Evolutionary conservation across 2,329 filamentous ascomycete genomes (phyloP), one percentile per base, ranked within the genome.

Genomic region (Cladophialophora immunda): DNA sequence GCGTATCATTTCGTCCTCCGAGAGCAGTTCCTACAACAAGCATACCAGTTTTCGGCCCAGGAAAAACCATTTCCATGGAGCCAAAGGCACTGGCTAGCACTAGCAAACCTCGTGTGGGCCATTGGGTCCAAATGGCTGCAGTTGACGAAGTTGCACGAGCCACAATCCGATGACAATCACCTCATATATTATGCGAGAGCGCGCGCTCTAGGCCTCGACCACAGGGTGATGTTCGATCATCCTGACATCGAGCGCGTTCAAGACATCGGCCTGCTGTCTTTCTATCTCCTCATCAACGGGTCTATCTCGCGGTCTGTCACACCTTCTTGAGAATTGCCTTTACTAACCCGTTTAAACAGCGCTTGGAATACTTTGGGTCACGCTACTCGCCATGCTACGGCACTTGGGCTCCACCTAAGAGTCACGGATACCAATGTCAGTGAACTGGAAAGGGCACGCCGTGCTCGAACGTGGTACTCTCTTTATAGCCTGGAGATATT

Each of bases 281-380:
- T 71, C 52, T 72, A 72, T 32, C 52, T 72, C 5, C 47, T 72
- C 7, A 60, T 68, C 53, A 72, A 72, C 52, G 69, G 69, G 32
- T 73, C 73, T 22, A 72, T 75, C 45, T 70, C 72, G 29, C 67
- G 73, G 75, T 76, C 59, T 27, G 67, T 59, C 2, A 27, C 4
- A 11, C 15, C n/a, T 5, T n/a, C n/a, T 27, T 25, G 22, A 3
- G 41, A n/a, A 13, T 55, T 15, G 13, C 3, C 15, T 55, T 7
- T 36, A 9, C 25, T 64, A 36, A 50, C n/a, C 13, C 36, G n/a
- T 7, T 9, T 11, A 27, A 5, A 30, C 60, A 76, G 75, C 47
- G 68, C 74, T 15, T 76, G 73, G 74, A 75, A 68, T 36, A 52
- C 70, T 11, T 50, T 66, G n/a, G 74, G 72, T 9, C 66, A 74